Conservation (phyloP, 225 moss, liverwort and hornwort genomes). For the Thuidium tamariscinum region DNA sequence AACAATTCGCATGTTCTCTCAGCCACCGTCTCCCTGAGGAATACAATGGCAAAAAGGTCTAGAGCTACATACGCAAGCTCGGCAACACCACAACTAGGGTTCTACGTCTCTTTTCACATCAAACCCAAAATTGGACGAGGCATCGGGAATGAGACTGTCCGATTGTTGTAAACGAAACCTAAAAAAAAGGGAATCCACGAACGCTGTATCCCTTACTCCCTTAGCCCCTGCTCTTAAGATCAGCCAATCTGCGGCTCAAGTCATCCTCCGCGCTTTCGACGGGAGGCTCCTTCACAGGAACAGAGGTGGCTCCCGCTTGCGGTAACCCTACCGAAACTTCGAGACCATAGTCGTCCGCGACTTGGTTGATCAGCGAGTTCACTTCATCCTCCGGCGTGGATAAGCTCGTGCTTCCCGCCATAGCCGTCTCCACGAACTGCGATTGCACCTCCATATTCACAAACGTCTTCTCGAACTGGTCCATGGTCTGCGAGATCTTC, state of each 20-base stretch:
- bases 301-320: constrained; percentile 28
- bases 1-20: not conserved
- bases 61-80: not conserved
- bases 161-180: not conserved
- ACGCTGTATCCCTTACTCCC: not conserved
- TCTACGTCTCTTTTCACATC: not conserved
- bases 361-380: constrained; percentile 56
- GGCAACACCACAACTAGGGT: not conserved
- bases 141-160: not conserved
- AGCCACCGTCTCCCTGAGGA: not conserved
- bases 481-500: constrained; percentile 55
- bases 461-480: constrained; percentile 51
- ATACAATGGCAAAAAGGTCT: not conserved
- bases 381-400: constrained; percentile 51
- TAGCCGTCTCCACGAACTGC: constrained; percentile 42
- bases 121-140: not conserved
- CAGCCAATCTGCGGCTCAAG: constrained; percentile 50
- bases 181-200: not conserved
- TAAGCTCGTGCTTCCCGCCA: constrained; percentile 50
- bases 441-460: constrained; percentile 59
- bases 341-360: constrained; percentile 48
- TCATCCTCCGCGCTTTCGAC: constrained; percentile 23
- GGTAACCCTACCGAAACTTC: constrained; percentile 49
- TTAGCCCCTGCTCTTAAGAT: constrained; percentile 38
- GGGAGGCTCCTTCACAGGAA: constrained; percentile 19